Percentiles rank a stretch among this genome's conserved stretches.
Evolutionary conservation across 108 stramenopile genomes (phyloP).

Genomic region (Cyclotella sp.): DNA sequence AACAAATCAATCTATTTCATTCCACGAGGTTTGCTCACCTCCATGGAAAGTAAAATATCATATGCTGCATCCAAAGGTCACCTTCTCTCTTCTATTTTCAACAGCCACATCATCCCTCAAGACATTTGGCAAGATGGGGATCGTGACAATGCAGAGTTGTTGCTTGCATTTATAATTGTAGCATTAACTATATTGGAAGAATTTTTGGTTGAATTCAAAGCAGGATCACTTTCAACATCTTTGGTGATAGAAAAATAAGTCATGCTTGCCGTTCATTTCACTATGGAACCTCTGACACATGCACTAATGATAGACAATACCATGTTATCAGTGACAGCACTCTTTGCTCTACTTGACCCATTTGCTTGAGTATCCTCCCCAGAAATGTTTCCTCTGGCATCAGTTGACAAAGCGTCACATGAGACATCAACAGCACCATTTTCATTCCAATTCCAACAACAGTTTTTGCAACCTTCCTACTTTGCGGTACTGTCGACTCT

Average conservation of each 20-base stretch:
- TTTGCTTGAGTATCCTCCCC: not conserved
- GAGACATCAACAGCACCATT: no score
- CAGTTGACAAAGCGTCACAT: no score
- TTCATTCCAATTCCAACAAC: constrained; percentile 12
- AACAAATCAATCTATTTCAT: no score
- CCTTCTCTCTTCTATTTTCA: constrained; percentile 56
- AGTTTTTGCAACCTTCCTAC: constrained; percentile 2
- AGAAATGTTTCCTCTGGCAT: not conserved
- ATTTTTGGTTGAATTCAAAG: no score
- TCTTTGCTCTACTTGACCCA: constrained; percentile 5
- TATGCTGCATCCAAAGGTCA: constrained; percentile 64
- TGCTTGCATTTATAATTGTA: not conserved
- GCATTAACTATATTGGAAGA: not conserved
- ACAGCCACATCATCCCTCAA: not conserved
- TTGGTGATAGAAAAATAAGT: not conserved
- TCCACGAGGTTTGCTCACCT: constrained; percentile 18
- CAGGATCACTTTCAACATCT: not conserved
- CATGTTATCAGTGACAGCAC: constrained; percentile 74
- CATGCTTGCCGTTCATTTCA: constrained; percentile 17
- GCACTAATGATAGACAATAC: constrained; percentile 62
- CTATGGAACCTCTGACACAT: constrained; percentile 59
- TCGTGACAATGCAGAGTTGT: not conserved
- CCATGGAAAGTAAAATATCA: constrained; percentile 53
- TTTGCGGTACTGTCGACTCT: not conserved
- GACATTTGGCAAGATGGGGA: not conserved